phyloP scores from a whole-genome alignment of 2,329 filamentous ascomycete genomes.

The Trichoderma aggressivum region DNA sequence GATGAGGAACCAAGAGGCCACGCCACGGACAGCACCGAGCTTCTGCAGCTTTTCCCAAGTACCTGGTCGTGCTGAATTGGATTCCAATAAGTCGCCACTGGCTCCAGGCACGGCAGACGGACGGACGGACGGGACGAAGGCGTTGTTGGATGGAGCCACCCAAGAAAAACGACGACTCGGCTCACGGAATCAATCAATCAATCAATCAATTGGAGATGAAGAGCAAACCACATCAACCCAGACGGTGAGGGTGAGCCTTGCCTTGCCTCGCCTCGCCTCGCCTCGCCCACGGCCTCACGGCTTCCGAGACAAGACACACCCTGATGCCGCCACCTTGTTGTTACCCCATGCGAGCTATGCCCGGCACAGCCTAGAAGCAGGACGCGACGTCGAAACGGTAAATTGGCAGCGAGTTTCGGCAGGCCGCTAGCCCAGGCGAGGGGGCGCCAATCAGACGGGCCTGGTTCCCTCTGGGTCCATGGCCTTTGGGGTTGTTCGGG shows the following conservation, averaged over 20 bases:
- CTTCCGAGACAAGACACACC: slow-evolving; percentile 5
- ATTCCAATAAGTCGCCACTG: not conserved
- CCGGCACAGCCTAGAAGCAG: slow-evolving; percentile 1
- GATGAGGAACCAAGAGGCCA: not conserved
- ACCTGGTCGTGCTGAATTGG: not conserved
- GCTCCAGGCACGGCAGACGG: not conserved
- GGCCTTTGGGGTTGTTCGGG: not conserved
- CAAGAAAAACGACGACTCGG: not conserved
- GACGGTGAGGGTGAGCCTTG: not conserved
- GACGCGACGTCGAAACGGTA: not conserved
- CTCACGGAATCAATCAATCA: not conserved
- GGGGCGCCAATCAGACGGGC: not conserved
- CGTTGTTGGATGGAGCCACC: not conserved
- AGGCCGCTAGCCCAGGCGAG: not conserved
- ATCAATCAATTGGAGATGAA: not conserved
- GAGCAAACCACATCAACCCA: not conserved
- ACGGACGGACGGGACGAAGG: not conserved
- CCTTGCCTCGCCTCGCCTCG: not conserved
- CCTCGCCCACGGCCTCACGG: not conserved
- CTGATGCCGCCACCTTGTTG: slow-evolving; percentile 3
- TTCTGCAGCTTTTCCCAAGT: not conserved
- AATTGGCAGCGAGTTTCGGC: not conserved
- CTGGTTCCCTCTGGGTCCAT: not conserved
- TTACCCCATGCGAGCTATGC: not conserved
- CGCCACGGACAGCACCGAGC: not conserved